A percentile compares a stretch with the other conserved stretches of the same genome.
Conservation (phyloP, 495 filamentous ascomycete genomes). For the Lasiosphaeriaceae sp. region DNA sequence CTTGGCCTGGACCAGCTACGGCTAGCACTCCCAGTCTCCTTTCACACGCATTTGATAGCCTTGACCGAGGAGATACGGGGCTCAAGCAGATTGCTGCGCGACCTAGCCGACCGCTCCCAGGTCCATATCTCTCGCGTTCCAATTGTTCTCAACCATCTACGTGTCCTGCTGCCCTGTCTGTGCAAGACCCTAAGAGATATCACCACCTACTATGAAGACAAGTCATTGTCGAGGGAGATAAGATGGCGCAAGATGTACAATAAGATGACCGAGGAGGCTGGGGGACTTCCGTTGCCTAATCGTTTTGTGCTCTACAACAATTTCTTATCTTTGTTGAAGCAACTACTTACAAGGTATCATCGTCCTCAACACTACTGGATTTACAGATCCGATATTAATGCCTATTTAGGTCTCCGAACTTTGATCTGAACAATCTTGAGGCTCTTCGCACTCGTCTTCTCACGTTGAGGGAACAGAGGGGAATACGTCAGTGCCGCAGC, state of each 20-base stretch:
- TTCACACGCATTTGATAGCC: constrained; percentile 39
- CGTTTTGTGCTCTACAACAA: constrained; percentile 52
- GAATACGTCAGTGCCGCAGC: constrained; percentile 36
- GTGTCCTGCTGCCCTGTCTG: constrained; percentile 49
- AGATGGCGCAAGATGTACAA: constrained; percentile 54
- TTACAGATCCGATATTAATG: background rate
- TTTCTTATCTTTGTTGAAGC: constrained; percentile 44
- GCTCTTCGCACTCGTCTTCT: constrained; percentile 42
- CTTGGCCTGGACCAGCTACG: constrained; percentile 39
- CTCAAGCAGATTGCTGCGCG: constrained; percentile 44
- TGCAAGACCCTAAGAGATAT: constrained; percentile 49
- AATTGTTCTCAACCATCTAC: constrained; percentile 47
- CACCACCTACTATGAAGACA: constrained; percentile 46
- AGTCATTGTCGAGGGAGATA: constrained; percentile 36
- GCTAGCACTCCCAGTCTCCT: constrained; percentile 32
- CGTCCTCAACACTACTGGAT: background rate
- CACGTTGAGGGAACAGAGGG: constrained; percentile 40
- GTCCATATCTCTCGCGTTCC: constrained; percentile 44
- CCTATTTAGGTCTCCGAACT: constrained; percentile 42
- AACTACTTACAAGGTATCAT: constrained; percentile 45
- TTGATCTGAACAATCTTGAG: constrained; percentile 50
- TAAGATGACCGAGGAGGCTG: constrained; percentile 46
- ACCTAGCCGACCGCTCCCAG: constrained; percentile 49
- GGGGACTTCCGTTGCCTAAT: constrained; percentile 44
- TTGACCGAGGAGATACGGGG: constrained; percentile 39